Base-by-base conservation (phyloP, 441 rosid genomes). In the Rhodomyrtus psidioides region DNA sequence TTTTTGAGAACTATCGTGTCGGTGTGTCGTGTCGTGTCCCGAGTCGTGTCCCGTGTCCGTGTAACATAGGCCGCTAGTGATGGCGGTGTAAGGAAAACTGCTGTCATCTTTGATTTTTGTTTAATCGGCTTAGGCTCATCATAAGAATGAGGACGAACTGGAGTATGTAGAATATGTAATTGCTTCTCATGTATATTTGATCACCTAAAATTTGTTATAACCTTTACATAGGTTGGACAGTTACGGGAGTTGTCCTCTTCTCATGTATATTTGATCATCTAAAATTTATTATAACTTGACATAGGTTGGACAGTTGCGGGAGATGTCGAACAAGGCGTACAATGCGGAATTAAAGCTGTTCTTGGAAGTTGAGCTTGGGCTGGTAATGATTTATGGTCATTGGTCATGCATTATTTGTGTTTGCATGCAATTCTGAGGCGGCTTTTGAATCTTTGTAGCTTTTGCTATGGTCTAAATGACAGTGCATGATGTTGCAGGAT, bases 241-340 rank as follows among this genome's bases (percentile, higher is more conserved):
- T 91, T 96, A 91, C 94, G 46, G 46, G 46, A 42, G 46, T 6
- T 42, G 46, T 42, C 46, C 46, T 42, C 79, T 70, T 39, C 79
- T 70, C 79, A 70, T 70, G 49, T 70, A 39, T 70, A 39, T 70
- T 23, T 12, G n/a, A 39, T 39, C 16, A 39, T 70, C 54, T 82
- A 58, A 57, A 82, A 42, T 76, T 54, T 60, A 42, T 42, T 62
- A 23, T 34, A 53, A 88, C 83, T 88, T 74, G 30, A 85, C 91
- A 82, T 89, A 96, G 99, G 99, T 96, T 90, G 99, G 98, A 87
- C 97, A 95, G 85, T 91, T 97, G 90, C 94, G 94, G 89, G 99
- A 97, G 89, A 92, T 92, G 65, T 94, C 95, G 70, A 96, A 94
- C 92, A 95, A 95, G 93, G 87, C 93, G 8, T 91, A 89, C 87